A percentile compares a stretch with the other conserved stretches of the same genome.
Evolutionary conservation across 768 basidiomycete species (phyloP).

Genomic region (Naematelia encephala): DNA sequence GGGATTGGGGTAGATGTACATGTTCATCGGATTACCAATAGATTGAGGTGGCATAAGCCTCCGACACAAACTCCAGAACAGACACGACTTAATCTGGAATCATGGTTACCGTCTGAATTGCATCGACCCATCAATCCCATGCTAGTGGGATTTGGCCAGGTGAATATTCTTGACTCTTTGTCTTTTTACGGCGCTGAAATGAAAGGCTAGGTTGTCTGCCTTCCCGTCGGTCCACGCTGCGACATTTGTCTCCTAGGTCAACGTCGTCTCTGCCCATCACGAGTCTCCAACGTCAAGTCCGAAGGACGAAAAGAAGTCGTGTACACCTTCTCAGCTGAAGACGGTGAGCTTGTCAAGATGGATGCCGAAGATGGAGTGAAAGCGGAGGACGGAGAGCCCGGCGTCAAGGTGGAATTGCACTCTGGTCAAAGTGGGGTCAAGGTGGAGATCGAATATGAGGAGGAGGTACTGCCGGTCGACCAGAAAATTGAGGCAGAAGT

Average conservation of each 20-base stretch:
- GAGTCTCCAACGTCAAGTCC: constrained; percentile 36
- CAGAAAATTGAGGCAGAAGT: neutral
- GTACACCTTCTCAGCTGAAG: constrained; percentile 33
- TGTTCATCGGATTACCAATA: constrained; percentile 90
- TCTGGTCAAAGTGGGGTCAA: constrained; percentile 3
- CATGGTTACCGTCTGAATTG: constrained; percentile 45
- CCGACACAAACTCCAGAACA: constrained; percentile 82
- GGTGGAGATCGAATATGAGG: constrained; percentile 6
- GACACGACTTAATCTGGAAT: constrained; percentile 59
- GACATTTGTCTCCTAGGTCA: constrained; percentile 46
- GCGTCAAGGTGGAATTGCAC: constrained; percentile 8
- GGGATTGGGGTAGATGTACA: constrained; percentile 97
- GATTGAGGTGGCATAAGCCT: constrained; percentile 84
- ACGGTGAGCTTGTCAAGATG: constrained; percentile 2
- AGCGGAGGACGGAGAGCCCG: neutral
- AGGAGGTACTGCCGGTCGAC: neutral
- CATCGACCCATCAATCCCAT: constrained; percentile 50
- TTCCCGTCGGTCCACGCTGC: constrained; percentile 48
- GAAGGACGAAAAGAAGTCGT: constrained; percentile 43
- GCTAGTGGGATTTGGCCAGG: constrained; percentile 49
- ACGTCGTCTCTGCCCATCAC: constrained; percentile 39
- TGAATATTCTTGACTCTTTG: neutral
- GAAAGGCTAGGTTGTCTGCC: constrained; percentile 31
- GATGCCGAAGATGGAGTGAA: constrained; percentile 3
- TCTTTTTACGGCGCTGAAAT: neutral